A percentile compares a stretch with the other conserved stretches of the same genome.
Evolutionary conservation across 306 rosid genomes (phyloP).

Genomic region (Lathyrus sativus): DNA sequence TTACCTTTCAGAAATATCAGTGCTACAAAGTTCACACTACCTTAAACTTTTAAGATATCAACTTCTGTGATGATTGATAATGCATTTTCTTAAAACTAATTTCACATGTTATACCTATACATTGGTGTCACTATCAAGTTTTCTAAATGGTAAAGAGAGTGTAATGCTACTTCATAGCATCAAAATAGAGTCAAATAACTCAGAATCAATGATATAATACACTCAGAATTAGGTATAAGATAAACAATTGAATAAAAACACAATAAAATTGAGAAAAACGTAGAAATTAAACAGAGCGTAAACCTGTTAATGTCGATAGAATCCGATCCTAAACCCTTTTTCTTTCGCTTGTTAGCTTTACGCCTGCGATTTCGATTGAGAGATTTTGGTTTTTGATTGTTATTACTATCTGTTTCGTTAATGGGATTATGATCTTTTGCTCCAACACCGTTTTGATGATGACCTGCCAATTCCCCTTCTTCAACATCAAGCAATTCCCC

Average conservation of each 20-base stretch:
- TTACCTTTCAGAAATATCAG: too few species aligned
- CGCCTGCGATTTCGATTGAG: conserved; percentile 46
- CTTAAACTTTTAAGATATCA: not conserved
- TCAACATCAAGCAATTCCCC: conserved; percentile 62
- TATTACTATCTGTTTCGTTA: conserved; percentile 12
- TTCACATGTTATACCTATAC: not conserved
- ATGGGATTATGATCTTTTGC: conserved; percentile 26
- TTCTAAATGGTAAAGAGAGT: not conserved
- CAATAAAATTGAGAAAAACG: not conserved
- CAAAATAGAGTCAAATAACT: not conserved
- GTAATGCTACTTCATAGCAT: conserved; percentile 1
- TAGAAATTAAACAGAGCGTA: not conserved
- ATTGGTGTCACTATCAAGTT: not conserved
- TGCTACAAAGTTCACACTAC: too few species aligned
- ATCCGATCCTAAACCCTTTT: conserved; percentile 40
- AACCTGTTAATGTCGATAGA: conserved; percentile 66
- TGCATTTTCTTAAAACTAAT: not conserved
- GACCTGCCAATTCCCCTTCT: conserved; percentile 79
- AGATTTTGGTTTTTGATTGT: conserved; percentile 33
- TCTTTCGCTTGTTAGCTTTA: conserved; percentile 57
- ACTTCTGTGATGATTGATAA: not conserved
- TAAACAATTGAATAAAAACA: conserved; percentile 2
- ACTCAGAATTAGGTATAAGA: not conserved
- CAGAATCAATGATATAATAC: not conserved
- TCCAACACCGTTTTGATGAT: conserved; percentile 27